Base-by-base conservation (phyloP, 345 rosid species). In the Euphorbia tirucalli region DNA sequence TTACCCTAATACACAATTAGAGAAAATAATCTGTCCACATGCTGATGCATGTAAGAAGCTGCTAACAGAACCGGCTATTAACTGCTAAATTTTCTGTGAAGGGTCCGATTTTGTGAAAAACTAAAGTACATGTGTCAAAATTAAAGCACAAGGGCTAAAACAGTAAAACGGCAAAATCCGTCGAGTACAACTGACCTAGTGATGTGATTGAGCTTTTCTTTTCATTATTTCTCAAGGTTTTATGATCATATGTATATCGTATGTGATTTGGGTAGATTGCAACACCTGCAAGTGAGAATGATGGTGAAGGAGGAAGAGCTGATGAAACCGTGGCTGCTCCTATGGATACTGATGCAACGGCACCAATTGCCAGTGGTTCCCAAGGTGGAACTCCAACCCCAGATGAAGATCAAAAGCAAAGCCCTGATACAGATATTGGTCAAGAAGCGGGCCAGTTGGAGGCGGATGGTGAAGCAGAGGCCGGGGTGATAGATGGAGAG, bases 381-480 rank as follows among this genome's bases (percentile, higher is more conserved):
- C 87, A 80, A 62, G 85, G 79, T 3, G 79, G 83, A 72, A 84
- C 85, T 52, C 84, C 89, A 19, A 82, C 92, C 0, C 93, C 90
- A 1, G 97, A 92, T 35, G 98, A 89, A 67, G n/a, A n/a, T n/a
- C 85, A 83, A 79, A 90, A 88, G 89, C 90, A 83, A 35, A 86
- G 87, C 82, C 83, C 96, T 2, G 97, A 92, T 28, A 79, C 85
- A 0, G 93, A 90, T 21, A 80, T 56, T 0, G 93, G 93, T 72
- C 97, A 85, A 73, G 97, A 94, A 73, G 83, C 89, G 0, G 96
- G 95, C 15, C 96, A 87, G 61, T 61, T 84, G 44, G 96, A 91
- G 68, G 87, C 87, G 16, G 90, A 90, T 22, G 86, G 79, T 0
- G 87, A 85, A 72, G 83, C 65, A 11, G 92, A 86, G 69, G 71